Percentiles rank a stretch among this genome's conserved stretches.
Evolutionary conservation across 192 early-diverging fungal genomes (phyloP).

Genomic region (Umbelopsis isabellina): DNA sequence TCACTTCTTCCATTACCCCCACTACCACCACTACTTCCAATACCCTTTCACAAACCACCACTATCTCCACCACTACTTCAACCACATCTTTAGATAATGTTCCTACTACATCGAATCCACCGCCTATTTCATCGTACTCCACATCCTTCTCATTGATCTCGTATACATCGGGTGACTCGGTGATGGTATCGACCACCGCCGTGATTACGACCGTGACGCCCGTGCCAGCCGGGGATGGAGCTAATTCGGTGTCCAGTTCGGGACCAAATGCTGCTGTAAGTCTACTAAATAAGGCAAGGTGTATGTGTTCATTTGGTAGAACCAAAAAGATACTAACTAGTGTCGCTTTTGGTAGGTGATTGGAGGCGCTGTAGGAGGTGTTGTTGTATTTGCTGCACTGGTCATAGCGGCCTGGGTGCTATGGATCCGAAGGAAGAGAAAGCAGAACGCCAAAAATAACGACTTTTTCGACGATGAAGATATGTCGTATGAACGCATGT

Average conservation of each 20-base stretch:
- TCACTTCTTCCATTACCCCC: not conserved
- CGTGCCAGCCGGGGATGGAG: not conserved
- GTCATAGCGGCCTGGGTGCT: conserved; percentile 9
- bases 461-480: conserved; percentile 16
- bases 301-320: no score
- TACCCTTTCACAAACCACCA: not conserved
- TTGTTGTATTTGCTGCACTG: conserved; percentile 5
- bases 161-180: not conserved
- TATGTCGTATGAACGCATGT: conserved; percentile 7
- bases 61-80: not conserved
- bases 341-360: not conserved
- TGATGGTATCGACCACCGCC: conserved; percentile 1
- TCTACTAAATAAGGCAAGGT: not conserved
- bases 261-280: conserved; percentile 15
- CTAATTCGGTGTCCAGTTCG: not conserved
- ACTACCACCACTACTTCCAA: not conserved
- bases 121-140: not conserved
- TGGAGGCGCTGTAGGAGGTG: conserved; percentile 12
- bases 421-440: not conserved
- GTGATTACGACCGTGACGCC: not conserved
- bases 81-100: not conserved
- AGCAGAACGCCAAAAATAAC: not conserved
- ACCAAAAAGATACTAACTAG: no score
- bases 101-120: not conserved
- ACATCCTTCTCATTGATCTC: conserved; percentile 2